Evolutionary conservation across 2,329 filamentous ascomycete species (phyloP).

Genomic region (Endocalyx cinctus): DNA sequence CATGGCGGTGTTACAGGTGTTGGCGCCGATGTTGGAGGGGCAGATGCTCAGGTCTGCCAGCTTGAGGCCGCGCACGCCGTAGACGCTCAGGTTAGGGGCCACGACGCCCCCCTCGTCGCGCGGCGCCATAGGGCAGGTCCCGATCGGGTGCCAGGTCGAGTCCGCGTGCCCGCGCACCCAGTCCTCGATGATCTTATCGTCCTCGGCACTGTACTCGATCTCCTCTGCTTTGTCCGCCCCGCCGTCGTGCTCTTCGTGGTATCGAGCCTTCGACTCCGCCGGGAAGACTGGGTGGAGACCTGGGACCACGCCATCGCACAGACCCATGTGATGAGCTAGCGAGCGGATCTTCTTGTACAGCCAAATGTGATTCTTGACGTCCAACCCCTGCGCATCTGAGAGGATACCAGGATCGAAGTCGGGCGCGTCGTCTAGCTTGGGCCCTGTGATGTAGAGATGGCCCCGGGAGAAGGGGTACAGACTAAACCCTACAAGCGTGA

Average conservation of each 20-base stretch:
- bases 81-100: slow-evolving; percentile 31
- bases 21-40: slow-evolving; percentile 31
- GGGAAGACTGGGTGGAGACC: slow-evolving; percentile 39
- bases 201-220: slow-evolving; percentile 40
- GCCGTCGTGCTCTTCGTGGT: too few species aligned
- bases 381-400: slow-evolving; percentile 38
- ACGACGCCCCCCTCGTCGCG: slow-evolving; percentile 31
- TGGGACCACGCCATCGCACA: slow-evolving; percentile 41
- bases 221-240: slow-evolving; percentile 8
- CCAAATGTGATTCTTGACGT: slow-evolving; percentile 54
- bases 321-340: slow-evolving; percentile 47
- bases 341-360: slow-evolving; percentile 59
- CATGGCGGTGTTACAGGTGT: slow-evolving; percentile 42
- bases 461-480: slow-evolving; percentile 55
- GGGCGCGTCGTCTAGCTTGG: slow-evolving; percentile 1
- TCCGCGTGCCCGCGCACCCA: slow-evolving; percentile 27
- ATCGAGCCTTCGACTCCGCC: slow-evolving; percentile 31
- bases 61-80: slow-evolving; percentile 32
- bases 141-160: slow-evolving; percentile 32
- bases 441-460: slow-evolving; percentile 33
- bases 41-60: slow-evolving; percentile 27
- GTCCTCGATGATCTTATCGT: slow-evolving; percentile 37
- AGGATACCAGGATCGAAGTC: slow-evolving; percentile 5
- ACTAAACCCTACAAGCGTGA: slow-evolving; percentile 45
- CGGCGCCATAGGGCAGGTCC: slow-evolving; percentile 26